Percentiles rank a stretch among this genome's conserved stretches.
Evolutionary conservation across 208 protist genomes (phyloP).

Genomic region (Eutreptiella sp.): DNA sequence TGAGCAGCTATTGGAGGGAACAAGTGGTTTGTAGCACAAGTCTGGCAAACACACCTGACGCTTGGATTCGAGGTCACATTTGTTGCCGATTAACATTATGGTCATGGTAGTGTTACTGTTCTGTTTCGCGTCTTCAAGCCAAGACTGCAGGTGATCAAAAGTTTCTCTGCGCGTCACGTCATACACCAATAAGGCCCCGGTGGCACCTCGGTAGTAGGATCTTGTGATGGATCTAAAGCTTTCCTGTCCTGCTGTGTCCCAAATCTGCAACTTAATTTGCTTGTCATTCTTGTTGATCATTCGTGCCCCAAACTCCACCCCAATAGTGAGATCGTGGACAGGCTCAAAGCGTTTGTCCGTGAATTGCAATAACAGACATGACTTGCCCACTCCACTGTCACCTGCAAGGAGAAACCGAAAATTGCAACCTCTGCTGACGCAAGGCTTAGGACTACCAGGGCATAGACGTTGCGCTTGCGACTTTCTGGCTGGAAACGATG

Average conservation of each 20-base stretch:
- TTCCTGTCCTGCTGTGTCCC: conserved; percentile 95
- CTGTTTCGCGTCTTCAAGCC: conserved; percentile 92
- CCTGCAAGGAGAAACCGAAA: conserved; percentile 20
- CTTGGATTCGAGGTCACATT: conserved; percentile 89
- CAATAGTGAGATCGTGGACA: conserved; percentile 98
- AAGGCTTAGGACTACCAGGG: neutral
- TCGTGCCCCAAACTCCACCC: conserved; percentile 96
- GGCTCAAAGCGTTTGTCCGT: conserved; percentile 98
- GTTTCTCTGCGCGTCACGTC: conserved; percentile 94
- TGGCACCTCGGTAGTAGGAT: conserved; percentile 97
- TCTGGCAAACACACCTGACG: no score
- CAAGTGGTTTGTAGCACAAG: conserved; percentile 9
- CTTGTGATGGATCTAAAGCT: conserved; percentile 98
- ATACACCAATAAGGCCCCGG: conserved; percentile 95
- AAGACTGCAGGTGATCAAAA: conserved; percentile 92
- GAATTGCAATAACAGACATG: conserved; percentile 96
- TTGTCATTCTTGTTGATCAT: conserved; percentile 89
- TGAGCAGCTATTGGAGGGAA: neutral
- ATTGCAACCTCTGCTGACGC: conserved; percentile 30
- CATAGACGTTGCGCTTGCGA: neutral
- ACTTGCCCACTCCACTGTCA: conserved; percentile 94
- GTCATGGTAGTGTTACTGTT: conserved; percentile 91
- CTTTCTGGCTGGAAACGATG: no score
- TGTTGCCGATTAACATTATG: conserved; percentile 99
- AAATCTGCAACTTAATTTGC: conserved; percentile 97